Evolutionary conservation across 2,329 filamentous ascomycete species (phyloP), one percentile per base, ranked within the genome.

Genomic region (Fusarium torulosum): DNA sequence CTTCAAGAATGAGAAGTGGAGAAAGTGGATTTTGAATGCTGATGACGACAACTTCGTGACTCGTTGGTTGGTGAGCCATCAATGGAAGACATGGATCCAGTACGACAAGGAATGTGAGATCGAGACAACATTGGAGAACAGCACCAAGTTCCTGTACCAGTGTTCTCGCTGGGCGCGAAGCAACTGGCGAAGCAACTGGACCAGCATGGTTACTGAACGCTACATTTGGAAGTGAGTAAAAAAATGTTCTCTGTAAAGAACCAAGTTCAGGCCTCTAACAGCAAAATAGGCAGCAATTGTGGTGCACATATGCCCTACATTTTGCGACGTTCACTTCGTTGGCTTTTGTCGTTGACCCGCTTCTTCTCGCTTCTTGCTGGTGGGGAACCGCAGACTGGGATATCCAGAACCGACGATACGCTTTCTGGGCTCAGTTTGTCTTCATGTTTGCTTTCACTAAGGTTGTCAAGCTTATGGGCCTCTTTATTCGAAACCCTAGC

Each of bases 1-100:
- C 44, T 97, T 98, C 83, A 94, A 92, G 70, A 93, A 94, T 55
- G 95, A 98, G 81, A 91, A 91, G 72, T 97, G 93, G 93, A 87
- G 91, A 47, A 89, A 91, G 73, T 97, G 91, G 80, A 94, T 94
- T 75, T 86, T 98, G 63, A 97, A 97, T 76, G 94, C 95, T 25
- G 95, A 98, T 79, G 95, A 98, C 78, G 95, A 98, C 84, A 98
- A 98, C 81, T 98, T 97, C 81, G 93, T 98, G 72, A 97, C 95
- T 8, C 90, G 95, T 59, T 98, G 95, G 95, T 86, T 98, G 75
- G 94, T 97, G 71, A 92, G 89, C 68, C 91, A 97, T 81, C 87
- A 90, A 71, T 97, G 93, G 92, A 93, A 96, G 81, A 97, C 94
- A 21, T 95, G 92, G 85, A 92, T 97, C 79, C 95, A 98, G 81